A percentile compares a stretch with the other conserved stretches of the same genome.
Conservation (phyloP, 345 rosid species). For the Rhodomyrtus tomentosa region DNA sequence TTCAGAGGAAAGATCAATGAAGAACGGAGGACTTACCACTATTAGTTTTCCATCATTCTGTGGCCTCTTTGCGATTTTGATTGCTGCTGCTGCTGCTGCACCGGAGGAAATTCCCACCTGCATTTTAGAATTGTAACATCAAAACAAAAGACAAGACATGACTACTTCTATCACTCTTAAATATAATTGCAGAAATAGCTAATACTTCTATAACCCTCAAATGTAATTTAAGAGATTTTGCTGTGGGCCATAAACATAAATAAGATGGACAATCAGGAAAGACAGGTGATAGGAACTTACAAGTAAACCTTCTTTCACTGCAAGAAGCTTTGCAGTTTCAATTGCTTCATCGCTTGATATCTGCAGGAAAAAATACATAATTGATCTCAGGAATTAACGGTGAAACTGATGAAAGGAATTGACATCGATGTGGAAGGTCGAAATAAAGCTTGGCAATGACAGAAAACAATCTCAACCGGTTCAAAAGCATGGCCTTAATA, state of each 20-base stretch:
- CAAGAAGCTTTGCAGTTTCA: constrained; percentile 68
- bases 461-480: background rate
- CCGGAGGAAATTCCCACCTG: constrained; percentile 97
- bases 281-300: constrained; percentile 22
- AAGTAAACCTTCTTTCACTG: constrained; percentile 77
- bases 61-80: constrained; percentile 67
- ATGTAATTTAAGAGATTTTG: background rate
- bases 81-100: constrained; percentile 73
- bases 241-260: background rate
- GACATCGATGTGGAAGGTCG: background rate
- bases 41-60: constrained; percentile 84
- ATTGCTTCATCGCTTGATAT: constrained; percentile 76
- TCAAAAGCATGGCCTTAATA: background rate
- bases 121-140: background rate
- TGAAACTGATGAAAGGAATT: background rate
- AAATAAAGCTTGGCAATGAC: background rate
- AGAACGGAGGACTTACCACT: constrained; percentile 34
- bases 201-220: background rate
- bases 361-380: constrained; percentile 11
- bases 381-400: background rate
- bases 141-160: background rate
- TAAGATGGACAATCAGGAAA: background rate
- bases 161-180: background rate
- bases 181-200: background rate
- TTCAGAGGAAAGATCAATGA: background rate